A percentile compares a stretch with the other conserved stretches of the same genome.
Conservation (phyloP, 306 rosid species). For the Sesbania bispinosa region DNA sequence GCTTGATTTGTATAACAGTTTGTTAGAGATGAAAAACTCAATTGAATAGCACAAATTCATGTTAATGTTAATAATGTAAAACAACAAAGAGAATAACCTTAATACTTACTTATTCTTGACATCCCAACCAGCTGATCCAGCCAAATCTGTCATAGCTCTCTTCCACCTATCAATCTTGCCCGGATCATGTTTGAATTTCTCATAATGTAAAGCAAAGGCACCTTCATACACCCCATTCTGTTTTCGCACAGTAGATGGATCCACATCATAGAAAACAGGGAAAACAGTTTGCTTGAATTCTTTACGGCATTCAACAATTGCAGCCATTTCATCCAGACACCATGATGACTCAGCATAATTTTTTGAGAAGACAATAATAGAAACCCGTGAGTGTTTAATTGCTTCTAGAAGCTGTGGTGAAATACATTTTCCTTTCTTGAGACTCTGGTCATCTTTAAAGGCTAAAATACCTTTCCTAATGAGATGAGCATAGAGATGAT, state of each 20-base stretch:
- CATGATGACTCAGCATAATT: neutral
- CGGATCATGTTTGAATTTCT: too few species aligned
- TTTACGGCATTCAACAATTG: neutral
- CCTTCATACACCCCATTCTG: neutral
- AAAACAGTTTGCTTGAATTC: neutral
- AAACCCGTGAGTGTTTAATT: neutral
- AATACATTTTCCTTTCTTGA: neutral
- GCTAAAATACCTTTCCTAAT: neutral
- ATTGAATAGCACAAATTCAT: neutral
- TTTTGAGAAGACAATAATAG: neutral
- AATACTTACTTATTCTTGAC: neutral
- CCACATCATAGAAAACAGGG: neutral
- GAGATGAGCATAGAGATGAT: neutral
- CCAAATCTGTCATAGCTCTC: neutral
- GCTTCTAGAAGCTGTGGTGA: neutral
- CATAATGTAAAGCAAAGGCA: neutral
- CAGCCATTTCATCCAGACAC: conserved; percentile 21
- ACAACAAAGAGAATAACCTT: neutral
- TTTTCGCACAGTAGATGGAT: neutral
- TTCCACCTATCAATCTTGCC: neutral
- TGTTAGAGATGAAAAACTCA: neutral
- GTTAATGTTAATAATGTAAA: neutral
- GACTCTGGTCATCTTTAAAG: neutral
- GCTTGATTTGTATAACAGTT: neutral
- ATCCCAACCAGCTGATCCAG: neutral